Evolutionary conservation across 768 basidiomycete genomes (phyloP).

Genomic region (Hericium rajendrae): DNA sequence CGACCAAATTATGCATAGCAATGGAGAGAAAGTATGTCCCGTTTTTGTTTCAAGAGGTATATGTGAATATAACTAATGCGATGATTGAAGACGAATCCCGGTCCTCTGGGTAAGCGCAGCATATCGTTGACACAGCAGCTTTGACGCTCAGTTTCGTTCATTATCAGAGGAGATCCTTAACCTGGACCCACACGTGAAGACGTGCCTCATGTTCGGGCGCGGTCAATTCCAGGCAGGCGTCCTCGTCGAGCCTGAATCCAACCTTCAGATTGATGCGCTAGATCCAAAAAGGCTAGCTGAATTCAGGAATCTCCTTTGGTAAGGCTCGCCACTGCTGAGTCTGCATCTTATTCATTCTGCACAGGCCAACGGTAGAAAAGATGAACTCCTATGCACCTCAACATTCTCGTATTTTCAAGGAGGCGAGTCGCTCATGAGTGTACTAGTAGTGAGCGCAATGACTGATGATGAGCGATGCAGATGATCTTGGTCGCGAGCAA

Average conservation of each 20-base stretch:
- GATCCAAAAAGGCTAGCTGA: slow-evolving; percentile 21
- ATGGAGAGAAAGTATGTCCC: slow-evolving; percentile 10
- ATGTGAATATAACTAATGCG: neutral
- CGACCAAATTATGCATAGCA: slow-evolving; percentile 24
- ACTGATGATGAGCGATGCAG: slow-evolving; percentile 14
- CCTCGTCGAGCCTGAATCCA: slow-evolving; percentile 17
- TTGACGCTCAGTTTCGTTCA: neutral
- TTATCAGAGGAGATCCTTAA: neutral
- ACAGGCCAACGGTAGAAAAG: slow-evolving; percentile 15
- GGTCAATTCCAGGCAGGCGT: slow-evolving; percentile 6
- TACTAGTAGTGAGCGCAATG: neutral
- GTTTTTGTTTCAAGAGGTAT: neutral
- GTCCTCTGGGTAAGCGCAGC: neutral
- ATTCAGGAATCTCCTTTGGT: slow-evolving; percentile 30
- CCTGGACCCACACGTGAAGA: neutral
- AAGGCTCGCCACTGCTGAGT: neutral
- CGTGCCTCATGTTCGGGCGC: slow-evolving; percentile 2
- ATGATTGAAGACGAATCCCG: neutral
- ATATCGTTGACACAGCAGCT: neutral
- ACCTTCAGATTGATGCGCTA: slow-evolving; percentile 22
- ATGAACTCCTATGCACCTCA: slow-evolving; percentile 17
- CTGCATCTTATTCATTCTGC: neutral
- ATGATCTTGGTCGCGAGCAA: slow-evolving; percentile 38
- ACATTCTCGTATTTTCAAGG: slow-evolving; percentile 18
- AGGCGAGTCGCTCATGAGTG: slow-evolving; percentile 2